A percentile compares a stretch with the other conserved stretches of the same genome.
These are phyloP conservation scores for Brassica balearica DNA, from an alignment of 441 rosid species.

Conservation along the genomic window DNA sequence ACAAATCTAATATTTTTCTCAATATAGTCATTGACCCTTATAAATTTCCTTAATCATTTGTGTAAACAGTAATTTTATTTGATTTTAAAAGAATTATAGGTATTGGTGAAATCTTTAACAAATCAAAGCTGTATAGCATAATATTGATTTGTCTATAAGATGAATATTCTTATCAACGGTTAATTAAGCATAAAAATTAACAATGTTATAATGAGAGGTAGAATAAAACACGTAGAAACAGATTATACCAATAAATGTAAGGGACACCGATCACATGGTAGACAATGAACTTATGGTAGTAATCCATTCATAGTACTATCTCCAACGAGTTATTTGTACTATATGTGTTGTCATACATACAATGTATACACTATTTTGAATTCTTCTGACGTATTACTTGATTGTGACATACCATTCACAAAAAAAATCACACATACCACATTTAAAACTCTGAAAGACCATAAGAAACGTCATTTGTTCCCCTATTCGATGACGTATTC, in stretches of 20 bases:
- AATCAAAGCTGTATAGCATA: not conserved
- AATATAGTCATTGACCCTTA: too few relatives aligned
- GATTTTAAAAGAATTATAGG: not conserved
- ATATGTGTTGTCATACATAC: slow-evolving; percentile 12
- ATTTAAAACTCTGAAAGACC: not conserved
- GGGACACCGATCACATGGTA: slow-evolving; percentile 45
- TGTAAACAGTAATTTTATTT: too few relatives aligned
- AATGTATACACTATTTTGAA: slow-evolving; percentile 18
- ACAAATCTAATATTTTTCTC: too few relatives aligned
- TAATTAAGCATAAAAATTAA: slow-evolving; percentile 12
- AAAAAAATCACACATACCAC: slow-evolving; percentile 24
- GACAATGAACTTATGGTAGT: slow-evolving; percentile 42
- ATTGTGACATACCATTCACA: slow-evolving; percentile 31
- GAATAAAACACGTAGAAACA: slow-evolving; percentile 35
- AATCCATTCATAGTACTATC: slow-evolving; percentile 42
- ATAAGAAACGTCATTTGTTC: slow-evolving; percentile 28
- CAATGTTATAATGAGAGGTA: slow-evolving; percentile 23
- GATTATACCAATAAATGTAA: slow-evolving; percentile 37
- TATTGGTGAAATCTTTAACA: not conserved
- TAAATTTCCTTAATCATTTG: too few relatives aligned
- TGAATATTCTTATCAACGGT: not conserved
- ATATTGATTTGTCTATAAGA: not conserved
- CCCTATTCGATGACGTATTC: not conserved
- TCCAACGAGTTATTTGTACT: slow-evolving; percentile 27
- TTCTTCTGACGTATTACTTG: slow-evolving; percentile 20